phyloP scores from a whole-genome alignment of 2,329 filamentous ascomycete species.

The Pyrenophora tritici-repentis region DNA sequence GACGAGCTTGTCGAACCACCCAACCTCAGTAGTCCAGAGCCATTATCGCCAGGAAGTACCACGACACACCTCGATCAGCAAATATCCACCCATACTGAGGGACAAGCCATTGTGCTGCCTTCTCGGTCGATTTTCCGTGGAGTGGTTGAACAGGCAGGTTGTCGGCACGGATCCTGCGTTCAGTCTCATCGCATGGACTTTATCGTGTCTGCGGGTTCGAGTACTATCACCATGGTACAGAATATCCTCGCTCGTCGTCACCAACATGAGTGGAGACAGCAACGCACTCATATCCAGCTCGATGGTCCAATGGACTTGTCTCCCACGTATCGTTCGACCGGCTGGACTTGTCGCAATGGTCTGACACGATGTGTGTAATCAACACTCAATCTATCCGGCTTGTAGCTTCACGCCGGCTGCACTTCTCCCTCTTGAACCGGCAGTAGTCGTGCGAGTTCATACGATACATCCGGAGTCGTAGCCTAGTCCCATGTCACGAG shows the following conservation, averaged over 20 bases:
- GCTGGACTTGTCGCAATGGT: conserved; percentile 23
- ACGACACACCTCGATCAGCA: too few species aligned
- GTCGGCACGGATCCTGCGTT: background rate
- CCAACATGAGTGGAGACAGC: background rate
- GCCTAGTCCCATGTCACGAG: conserved; percentile 14
- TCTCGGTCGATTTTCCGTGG: too few species aligned
- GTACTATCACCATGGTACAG: background rate
- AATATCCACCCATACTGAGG: too few species aligned
- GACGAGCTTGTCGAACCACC: too few species aligned
- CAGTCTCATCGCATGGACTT: background rate
- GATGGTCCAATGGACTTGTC: background rate
- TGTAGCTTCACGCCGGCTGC: conserved; percentile 26
- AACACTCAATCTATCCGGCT: conserved; percentile 41
- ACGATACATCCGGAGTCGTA: conserved; percentile 15
- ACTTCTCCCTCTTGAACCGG: conserved; percentile 20
- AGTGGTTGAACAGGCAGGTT: background rate
- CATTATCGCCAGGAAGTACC: too few species aligned
- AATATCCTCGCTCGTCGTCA: background rate
- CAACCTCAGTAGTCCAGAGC: too few species aligned
- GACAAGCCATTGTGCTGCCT: too few species aligned
- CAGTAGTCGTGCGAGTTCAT: conserved; percentile 31
- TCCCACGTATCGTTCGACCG: background rate
- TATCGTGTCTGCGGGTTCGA: background rate
- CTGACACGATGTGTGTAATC: conserved; percentile 38
- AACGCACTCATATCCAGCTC: background rate